Base-by-base conservation (phyloP, 345 rosid species). In the Triadica sebifera region DNA sequence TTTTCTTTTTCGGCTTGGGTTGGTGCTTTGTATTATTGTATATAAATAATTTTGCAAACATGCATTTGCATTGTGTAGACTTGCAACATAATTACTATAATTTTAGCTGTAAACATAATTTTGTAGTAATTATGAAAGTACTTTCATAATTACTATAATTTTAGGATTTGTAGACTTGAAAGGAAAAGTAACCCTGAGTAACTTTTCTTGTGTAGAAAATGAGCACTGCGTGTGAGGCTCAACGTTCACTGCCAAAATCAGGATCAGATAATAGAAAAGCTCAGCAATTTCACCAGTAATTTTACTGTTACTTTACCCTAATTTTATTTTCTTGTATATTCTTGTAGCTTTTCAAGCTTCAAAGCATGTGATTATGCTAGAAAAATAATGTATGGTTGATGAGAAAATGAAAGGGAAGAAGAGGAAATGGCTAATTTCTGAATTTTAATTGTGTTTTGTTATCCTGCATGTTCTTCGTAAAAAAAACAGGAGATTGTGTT, bases 221-320 rank as follows among this genome's bases (percentile, higher is more conserved):
- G 83, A 79, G 70, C 15, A 17, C 61, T n/a, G n/a, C n/a, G n/a
- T n/a, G n/a, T n/a, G n/a, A n/a, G n/a, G n/a, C n/a, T 19, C 76
- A 53, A 51, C 41, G 74, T 62, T 63, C 45, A 43, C 39, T 17
- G 56, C 49, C 68, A 47, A 68, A 43, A 71, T 53, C 80, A 6
- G 65, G 60, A 59, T 16, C 74, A 65, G 74, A 79, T 69, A 29
- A 29, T 45, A 39, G 29, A 22, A 58, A 56, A 25, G 55, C 73
- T 71, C 51, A 59, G 47, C 66, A 62, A 22, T 57, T 11, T 49
- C 65, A 8, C 74, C 50, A 79, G 83, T 79, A 82, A 52, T 45
- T 43, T 71, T 68, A 49, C 37, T 22, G 6, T 19, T 22, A n/a
- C n/a, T n/a, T n/a, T n/a, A 10, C 45, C 4, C 11, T n/a, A n/a